Percentiles rank a stretch among this genome's conserved stretches.
Conservation (phyloP, 164 flowering plant species). For the Cinnamomum micranthum region DNA sequence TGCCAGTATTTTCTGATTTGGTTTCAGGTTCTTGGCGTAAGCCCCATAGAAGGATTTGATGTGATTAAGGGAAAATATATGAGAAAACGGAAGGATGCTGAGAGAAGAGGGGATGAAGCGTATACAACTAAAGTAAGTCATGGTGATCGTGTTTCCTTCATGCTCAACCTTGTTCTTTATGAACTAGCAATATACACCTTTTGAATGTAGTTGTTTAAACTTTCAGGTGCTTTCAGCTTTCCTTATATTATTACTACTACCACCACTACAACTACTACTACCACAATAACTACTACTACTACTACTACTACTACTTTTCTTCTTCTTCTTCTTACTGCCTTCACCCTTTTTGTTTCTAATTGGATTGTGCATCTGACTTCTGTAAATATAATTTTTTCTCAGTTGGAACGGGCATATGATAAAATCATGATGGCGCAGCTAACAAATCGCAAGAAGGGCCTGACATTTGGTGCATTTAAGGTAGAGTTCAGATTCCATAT, state of each 20-base stretch:
- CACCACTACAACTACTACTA: too few species aligned
- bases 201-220: not conserved
- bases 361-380: not conserved
- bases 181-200: not conserved
- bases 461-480: conserved; percentile 80
- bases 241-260: too few species aligned
- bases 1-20: not conserved
- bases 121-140: conserved; percentile 51
- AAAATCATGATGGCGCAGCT: conserved; percentile 87
- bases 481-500: conserved; percentile 27
- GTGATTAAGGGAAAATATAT: conserved; percentile 60
- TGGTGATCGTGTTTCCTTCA: not conserved
- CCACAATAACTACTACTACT: too few species aligned
- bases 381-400: conserved; percentile 13
- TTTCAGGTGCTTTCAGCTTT: not conserved
- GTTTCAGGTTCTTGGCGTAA: conserved; percentile 73
- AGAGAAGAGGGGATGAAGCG: conserved; percentile 78
- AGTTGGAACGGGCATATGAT: conserved; percentile 96
- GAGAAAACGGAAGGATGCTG: conserved; percentile 77
- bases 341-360: not conserved
- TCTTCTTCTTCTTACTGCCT: not conserved
- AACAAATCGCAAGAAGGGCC: conserved; percentile 74
- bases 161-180: not conserved
- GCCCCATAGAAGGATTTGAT: conserved; percentile 81
- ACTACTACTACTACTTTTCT: too few species aligned